phyloP scores from a whole-genome alignment of 768 basidiomycete genomes.

The Amanita jacksonii region DNA sequence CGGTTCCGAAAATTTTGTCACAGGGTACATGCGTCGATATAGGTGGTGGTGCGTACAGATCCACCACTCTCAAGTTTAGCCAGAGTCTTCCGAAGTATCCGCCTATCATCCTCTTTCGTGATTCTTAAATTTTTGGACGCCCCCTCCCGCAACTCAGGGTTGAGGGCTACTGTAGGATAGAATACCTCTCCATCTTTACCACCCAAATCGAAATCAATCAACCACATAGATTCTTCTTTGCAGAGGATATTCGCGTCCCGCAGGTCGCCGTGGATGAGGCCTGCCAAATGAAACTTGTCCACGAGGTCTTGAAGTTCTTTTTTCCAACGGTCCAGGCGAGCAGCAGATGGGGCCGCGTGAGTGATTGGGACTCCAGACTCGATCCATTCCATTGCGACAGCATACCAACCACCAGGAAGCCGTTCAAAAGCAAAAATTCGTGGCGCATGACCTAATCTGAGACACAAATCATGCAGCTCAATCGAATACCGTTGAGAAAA shows the following conservation, averaged over 20 bases:
- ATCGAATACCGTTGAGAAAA: constrained; percentile 12
- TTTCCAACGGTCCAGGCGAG: not conserved
- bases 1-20: too few relatives aligned
- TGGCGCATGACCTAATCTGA: constrained; percentile 15
- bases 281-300: constrained; percentile 9
- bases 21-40: too few relatives aligned
- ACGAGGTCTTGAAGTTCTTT: constrained; percentile 11
- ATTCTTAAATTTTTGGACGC: constrained; percentile 5
- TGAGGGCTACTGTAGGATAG: constrained; percentile 13
- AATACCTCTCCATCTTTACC: constrained; percentile 11
- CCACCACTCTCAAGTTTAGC: constrained; percentile 1
- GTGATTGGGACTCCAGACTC: not conserved
- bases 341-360: constrained; percentile 17
- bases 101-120: constrained; percentile 5
- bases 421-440: constrained; percentile 11
- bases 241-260: constrained; percentile 16
- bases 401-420: constrained; percentile 19
- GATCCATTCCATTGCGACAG: constrained; percentile 16
- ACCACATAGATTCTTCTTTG: not conserved
- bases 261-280: constrained; percentile 17
- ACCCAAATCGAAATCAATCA: constrained; percentile 19
- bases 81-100: not conserved
- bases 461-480: constrained; percentile 15
- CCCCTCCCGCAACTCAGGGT: constrained; percentile 9
- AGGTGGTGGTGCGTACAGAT: too few relatives aligned